Percentiles rank a stretch among this genome's conserved stretches.
Evolutionary conservation across 2,329 filamentous ascomycete species (phyloP).

Genomic region (Penicillium expansum): DNA sequence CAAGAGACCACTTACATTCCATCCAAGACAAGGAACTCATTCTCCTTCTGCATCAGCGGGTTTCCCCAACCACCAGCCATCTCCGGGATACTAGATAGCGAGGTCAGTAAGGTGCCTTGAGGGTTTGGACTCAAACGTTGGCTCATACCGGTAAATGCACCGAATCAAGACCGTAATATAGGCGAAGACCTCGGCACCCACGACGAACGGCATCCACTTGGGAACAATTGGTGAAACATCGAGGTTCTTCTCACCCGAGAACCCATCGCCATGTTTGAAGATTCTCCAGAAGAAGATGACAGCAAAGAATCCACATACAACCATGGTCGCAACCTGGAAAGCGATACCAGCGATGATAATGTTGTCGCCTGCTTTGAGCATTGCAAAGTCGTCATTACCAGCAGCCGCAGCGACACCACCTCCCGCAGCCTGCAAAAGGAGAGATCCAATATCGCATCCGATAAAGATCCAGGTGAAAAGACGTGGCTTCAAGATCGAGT

Average conservation of each 20-base stretch:
- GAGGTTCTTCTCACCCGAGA: constrained; percentile 28
- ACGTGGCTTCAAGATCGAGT: constrained; percentile 48
- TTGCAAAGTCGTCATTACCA: constrained; percentile 32
- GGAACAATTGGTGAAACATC: constrained; percentile 19
- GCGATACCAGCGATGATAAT: constrained; percentile 59
- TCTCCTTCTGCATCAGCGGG: constrained; percentile 47
- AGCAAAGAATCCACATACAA: constrained; percentile 36
- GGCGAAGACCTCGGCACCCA: constrained; percentile 34
- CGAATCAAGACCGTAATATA: constrained; percentile 43
- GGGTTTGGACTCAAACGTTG: not conserved
- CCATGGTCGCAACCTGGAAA: constrained; percentile 54
- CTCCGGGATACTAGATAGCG: constrained; percentile 44
- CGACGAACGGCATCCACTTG: constrained; percentile 26
- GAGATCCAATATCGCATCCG: constrained; percentile 56
- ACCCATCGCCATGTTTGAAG: constrained; percentile 25
- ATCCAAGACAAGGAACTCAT: constrained; percentile 49
- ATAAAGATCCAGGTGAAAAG: constrained; percentile 61
- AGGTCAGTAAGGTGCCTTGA: constrained; percentile 3
- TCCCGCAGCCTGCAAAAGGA: constrained; percentile 58
- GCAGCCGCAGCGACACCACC: constrained; percentile 58
- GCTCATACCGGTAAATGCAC: constrained; percentile 44
- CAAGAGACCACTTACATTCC: constrained; percentile 42
- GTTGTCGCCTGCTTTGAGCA: constrained; percentile 51
- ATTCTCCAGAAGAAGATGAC: constrained; percentile 49
- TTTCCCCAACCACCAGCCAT: constrained; percentile 53